Base-by-base conservation (phyloP, 108 stramenopile species). In the Pseudonitzschia delicatissima region DNA sequence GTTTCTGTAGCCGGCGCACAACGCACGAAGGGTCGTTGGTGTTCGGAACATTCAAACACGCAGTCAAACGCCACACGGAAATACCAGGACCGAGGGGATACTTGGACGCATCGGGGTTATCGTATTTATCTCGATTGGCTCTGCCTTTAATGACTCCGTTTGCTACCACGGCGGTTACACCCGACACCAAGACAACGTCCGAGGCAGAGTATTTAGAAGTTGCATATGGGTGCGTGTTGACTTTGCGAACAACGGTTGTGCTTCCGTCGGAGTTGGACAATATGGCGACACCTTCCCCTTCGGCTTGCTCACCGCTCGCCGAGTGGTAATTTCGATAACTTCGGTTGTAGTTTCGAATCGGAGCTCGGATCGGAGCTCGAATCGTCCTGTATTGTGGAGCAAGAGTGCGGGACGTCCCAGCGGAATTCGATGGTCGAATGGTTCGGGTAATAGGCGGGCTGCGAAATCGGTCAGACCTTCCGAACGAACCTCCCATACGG, bases 401-500 rank as follows among this genome's bases (percentile, higher is more conserved):
- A n/a, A n/a, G n/a, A n/a, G n/a, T n/a, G n/a, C n/a, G n/a, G n/a
- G n/a, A n/a, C n/a, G n/a, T n/a, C n/a, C n/a, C n/a, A n/a, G n/a
- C n/a, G n/a, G n/a, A n/a, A n/a, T n/a, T n/a, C n/a, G n/a, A n/a
- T n/a, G n/a, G n/a, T n/a, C 13, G 9, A 23, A 4, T 18, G 17
- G 27, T 5, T 15, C 31, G 28, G 3, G 29, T 33, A 28, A 55
- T 15, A 28, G 53, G 13, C 2, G 29, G 53, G 1, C 21, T 18
- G 29, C 32, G 29, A 28, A 17, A 33, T 4, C 31, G 29, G 0
- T 72, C 71, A 42, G 52, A 76, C 7, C 45, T 59, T 7, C 78
- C 78, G 59, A 81, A 81, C 3, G 84, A 85, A 5, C 87, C 87
- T 1, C 87, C 87, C 73, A 81, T 79, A 31, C 87, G 66, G 25